These are phyloP conservation scores for Ascodesmis nigricans DNA, from an alignment of 495 filamentous ascomycete species.

Conservation along the genomic window DNA sequence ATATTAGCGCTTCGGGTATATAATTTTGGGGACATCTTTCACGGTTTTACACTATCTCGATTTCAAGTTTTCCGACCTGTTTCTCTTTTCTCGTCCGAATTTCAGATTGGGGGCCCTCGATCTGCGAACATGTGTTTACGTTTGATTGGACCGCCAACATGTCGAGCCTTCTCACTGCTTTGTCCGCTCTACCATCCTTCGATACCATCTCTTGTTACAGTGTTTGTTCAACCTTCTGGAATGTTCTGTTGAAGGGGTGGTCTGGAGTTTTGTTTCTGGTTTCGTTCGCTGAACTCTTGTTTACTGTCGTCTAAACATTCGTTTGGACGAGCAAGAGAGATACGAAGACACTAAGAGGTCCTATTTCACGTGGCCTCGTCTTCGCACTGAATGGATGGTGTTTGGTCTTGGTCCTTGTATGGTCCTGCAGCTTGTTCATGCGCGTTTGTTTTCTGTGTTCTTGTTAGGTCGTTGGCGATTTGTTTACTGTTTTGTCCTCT, in stretches of 20 bases:
- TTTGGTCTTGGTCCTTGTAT: conserved; percentile 11
- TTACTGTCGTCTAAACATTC: no score
- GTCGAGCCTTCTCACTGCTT: no score
- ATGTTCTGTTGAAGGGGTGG: no score
- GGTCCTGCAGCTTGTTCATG: conserved; percentile 7
- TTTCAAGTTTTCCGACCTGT: neutral
- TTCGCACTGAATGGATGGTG: conserved; percentile 12
- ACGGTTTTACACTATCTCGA: neutral
- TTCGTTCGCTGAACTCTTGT: no score
- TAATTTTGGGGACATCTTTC: conserved; percentile 1
- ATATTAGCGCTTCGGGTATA: conserved; percentile 6
- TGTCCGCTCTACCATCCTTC: no score
- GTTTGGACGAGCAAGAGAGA: no score
- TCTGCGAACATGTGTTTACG: conserved; percentile 8
- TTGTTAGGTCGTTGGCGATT: conserved; percentile 7
- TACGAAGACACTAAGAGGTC: no score
- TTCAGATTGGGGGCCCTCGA: conserved; percentile 14
- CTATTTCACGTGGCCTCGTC: no score
- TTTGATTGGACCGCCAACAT: conserved; percentile 6
- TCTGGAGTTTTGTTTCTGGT: no score
- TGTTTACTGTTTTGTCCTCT: no score
- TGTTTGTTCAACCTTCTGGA: no score
- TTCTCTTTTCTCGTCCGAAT: conserved; percentile 12
- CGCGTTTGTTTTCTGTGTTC: conserved; percentile 13
- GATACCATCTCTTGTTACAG: no score